These are phyloP conservation scores for Aspergillus ostianus DNA, from an alignment of 495 filamentous ascomycete species.

Conservation along the genomic window DNA sequence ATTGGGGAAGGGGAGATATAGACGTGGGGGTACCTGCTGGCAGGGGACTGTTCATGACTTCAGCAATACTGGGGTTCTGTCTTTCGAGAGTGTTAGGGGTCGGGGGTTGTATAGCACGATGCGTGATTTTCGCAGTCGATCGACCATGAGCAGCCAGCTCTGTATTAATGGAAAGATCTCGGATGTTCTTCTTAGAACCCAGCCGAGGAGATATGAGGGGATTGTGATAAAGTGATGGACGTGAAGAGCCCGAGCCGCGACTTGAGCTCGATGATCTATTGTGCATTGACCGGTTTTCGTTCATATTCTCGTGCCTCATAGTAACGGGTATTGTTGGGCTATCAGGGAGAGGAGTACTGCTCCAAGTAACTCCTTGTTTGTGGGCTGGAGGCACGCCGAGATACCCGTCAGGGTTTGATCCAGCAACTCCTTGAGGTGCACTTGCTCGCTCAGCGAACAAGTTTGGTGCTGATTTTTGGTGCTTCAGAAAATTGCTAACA, in stretches of 20 bases:
- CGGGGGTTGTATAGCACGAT: conserved; percentile 43
- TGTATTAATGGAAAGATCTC: conserved; percentile 46
- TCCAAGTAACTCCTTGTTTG: conserved; percentile 39
- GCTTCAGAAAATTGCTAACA: conserved; percentile 12
- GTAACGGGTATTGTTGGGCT: conserved; percentile 39
- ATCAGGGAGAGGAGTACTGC: conserved; percentile 40
- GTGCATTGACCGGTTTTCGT: conserved; percentile 9
- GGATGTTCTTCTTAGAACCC: conserved; percentile 37
- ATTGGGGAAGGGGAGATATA: conserved; percentile 21
- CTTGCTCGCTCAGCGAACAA: conserved; percentile 23
- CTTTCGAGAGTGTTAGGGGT: conserved; percentile 33
- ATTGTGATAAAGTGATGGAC: conserved; percentile 7
- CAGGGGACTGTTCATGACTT: conserved; percentile 46
- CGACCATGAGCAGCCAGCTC: conserved; percentile 33
- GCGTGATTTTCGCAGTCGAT: conserved; percentile 31
- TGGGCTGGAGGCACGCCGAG: conserved; percentile 39
- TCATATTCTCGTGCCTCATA: conserved; percentile 11
- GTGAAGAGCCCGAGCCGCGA: conserved; percentile 14
- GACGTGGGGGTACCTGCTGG: conserved; percentile 27
- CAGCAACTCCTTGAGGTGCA: conserved; percentile 14
- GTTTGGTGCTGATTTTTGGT: conserved; percentile 36
- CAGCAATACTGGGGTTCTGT: conserved; percentile 40
- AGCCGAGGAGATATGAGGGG: conserved; percentile 14
- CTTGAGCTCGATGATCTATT: conserved; percentile 12
- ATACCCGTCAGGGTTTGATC: conserved; percentile 19